Conservation (phyloP, 1,284 basidiomycete species). For the Trichosporon inkin region DNA sequence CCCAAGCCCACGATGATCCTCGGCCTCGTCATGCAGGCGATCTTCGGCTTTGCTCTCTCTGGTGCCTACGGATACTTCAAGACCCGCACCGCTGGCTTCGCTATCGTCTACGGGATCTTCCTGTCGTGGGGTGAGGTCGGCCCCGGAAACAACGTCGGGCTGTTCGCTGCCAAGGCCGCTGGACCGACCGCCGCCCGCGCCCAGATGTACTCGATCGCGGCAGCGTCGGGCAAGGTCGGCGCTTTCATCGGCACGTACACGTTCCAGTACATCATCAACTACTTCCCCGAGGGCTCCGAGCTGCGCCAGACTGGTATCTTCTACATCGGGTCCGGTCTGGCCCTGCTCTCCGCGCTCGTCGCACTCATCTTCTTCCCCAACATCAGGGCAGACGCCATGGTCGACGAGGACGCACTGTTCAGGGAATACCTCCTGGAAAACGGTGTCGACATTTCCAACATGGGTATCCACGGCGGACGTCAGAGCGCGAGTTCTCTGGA, state of each 20-base stretch:
- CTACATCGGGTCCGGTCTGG: slow-evolving; percentile 58
- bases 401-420: slow-evolving; percentile 69
- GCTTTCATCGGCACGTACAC: slow-evolving; percentile 76
- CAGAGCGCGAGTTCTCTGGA: too few species aligned
- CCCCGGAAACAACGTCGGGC: slow-evolving; percentile 73
- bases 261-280: slow-evolving; percentile 59
- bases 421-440: slow-evolving; percentile 71
- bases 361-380: slow-evolving; percentile 71
- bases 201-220: slow-evolving; percentile 77
- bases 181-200: slow-evolving; percentile 81
- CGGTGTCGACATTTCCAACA: slow-evolving; percentile 55
- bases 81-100: slow-evolving; percentile 65
- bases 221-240: slow-evolving; percentile 74
- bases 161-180: slow-evolving; percentile 69
- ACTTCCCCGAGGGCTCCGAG: slow-evolving; percentile 9
- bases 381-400: slow-evolving; percentile 72
- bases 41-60: slow-evolving; percentile 83
- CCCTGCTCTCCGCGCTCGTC: slow-evolving; percentile 71
- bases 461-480: slow-evolving; percentile 8
- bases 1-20: slow-evolving; percentile 64
- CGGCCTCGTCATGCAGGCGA: slow-evolving; percentile 65
- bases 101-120: slow-evolving; percentile 81
- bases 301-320: slow-evolving; percentile 40
- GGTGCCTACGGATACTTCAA: slow-evolving; percentile 60
- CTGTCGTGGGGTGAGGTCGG: slow-evolving; percentile 68